These are phyloP conservation scores for Candida schatavii DNA, from an alignment of 805 yeast genomes.

Conservation along the genomic window DNA sequence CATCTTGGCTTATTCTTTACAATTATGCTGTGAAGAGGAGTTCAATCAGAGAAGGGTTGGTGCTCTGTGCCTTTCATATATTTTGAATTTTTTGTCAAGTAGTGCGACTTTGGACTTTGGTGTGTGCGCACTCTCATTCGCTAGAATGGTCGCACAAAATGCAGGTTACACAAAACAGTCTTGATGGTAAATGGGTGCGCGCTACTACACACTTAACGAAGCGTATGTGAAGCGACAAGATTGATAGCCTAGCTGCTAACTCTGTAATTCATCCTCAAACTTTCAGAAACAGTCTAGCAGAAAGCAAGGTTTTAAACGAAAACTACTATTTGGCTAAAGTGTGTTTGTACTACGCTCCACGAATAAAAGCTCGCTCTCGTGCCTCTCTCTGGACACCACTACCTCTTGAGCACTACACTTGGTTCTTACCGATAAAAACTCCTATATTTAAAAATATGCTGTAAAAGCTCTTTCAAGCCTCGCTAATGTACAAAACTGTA, in stretches of 20 bases:
- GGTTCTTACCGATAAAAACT: background rate
- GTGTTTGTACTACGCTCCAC: too few species aligned
- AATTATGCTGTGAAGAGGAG: background rate
- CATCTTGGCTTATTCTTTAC: constrained; percentile 38
- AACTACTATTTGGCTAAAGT: too few species aligned
- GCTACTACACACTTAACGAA: too few species aligned
- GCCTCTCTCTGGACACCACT: too few species aligned
- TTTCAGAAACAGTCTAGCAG: too few species aligned
- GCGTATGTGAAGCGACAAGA: too few species aligned
- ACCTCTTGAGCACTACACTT: background rate
- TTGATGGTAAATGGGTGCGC: too few species aligned
- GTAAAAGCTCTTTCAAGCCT: constrained; percentile 17
- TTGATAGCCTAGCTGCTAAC: too few species aligned
- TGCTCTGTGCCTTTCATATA: background rate
- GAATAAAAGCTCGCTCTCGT: too few species aligned
- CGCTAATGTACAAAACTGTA: constrained; percentile 42
- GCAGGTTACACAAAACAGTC: constrained; percentile 2
- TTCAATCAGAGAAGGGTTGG: background rate
- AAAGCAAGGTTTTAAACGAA: too few species aligned
- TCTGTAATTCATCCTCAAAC: too few species aligned
- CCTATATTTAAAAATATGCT: background rate
- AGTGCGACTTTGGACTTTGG: constrained; percentile 7
- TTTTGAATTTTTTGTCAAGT: constrained; percentile 4
- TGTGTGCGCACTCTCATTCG: constrained; percentile 5
- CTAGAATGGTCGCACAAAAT: constrained; percentile 3